Percentiles rank a stretch among this genome's conserved stretches.
Evolutionary conservation across 441 rosid species (phyloP).

Genomic region (Adansonia grandidieri): DNA sequence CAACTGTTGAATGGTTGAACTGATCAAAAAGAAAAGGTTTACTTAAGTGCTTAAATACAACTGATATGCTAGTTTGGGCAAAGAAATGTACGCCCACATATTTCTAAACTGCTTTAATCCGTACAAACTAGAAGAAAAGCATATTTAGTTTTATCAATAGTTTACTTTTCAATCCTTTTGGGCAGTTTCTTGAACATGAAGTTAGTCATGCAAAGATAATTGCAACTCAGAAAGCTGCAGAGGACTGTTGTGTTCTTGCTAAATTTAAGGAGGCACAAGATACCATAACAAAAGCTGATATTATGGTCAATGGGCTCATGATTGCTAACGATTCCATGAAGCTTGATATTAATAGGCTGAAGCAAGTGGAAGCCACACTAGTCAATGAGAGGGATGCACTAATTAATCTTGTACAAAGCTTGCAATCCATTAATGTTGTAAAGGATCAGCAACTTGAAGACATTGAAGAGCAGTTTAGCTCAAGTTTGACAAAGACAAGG

Average conservation of each 20-base stretch:
- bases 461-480: slow-evolving; percentile 66
- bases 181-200: slow-evolving; percentile 80
- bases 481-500: slow-evolving; percentile 62
- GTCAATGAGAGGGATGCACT: slow-evolving; percentile 62
- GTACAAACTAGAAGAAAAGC: not conserved
- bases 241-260: slow-evolving; percentile 68
- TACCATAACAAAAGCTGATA: slow-evolving; percentile 86
- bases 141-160: not conserved
- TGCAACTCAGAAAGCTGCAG: slow-evolving; percentile 67
- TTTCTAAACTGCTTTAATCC: not conserved
- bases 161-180: slow-evolving; percentile 21
- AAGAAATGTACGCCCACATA: not conserved
- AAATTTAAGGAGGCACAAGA: slow-evolving; percentile 96
- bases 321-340: slow-evolving; percentile 82
- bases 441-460: slow-evolving; percentile 62
- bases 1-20: not conserved
- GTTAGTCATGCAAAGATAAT: slow-evolving; percentile 67
- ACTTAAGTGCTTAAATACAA: not conserved
- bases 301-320: slow-evolving; percentile 75
- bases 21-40: not conserved
- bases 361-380: slow-evolving; percentile 47
- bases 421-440: slow-evolving; percentile 55
- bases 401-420: slow-evolving; percentile 51
- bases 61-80: not conserved
- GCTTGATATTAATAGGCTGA: slow-evolving; percentile 61